Percentiles rank a stretch among this genome's conserved stretches.
Conservation (phyloP, 768 basidiomycete species). For the Pulveroboletus sp. region DNA sequence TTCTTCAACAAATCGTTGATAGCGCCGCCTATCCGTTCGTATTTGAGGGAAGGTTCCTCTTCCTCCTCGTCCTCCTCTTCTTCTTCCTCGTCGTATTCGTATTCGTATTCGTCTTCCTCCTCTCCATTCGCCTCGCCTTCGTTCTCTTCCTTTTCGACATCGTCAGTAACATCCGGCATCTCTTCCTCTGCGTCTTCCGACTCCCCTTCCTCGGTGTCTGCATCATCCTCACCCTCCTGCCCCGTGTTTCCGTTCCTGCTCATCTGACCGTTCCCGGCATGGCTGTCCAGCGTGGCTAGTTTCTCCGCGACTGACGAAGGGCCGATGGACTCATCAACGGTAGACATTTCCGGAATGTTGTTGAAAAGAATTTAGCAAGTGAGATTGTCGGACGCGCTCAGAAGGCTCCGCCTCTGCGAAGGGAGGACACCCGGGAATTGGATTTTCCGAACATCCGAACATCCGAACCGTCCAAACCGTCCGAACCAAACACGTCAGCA, state of each 20-base stretch:
- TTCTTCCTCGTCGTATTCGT: slow-evolving; percentile 56
- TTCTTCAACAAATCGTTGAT: slow-evolving; percentile 79
- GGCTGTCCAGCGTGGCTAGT: not conserved
- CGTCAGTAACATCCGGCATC: too few relatives aligned
- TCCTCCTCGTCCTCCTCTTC: too few relatives aligned
- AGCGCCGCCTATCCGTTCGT: slow-evolving; percentile 73
- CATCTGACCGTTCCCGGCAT: slow-evolving; percentile 2
- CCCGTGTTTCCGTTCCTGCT: slow-evolving; percentile 10
- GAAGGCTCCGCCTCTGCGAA: too few relatives aligned
- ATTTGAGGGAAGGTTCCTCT: slow-evolving; percentile 90
- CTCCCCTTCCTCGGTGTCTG: slow-evolving; percentile 1
- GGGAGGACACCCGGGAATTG: too few relatives aligned
- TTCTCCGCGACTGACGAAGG: slow-evolving; percentile 3
- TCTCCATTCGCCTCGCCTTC: slow-evolving; percentile 15
- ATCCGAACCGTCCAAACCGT: too few relatives aligned
- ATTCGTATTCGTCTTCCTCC: slow-evolving; percentile 48
- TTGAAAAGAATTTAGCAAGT: too few relatives aligned
- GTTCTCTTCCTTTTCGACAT: slow-evolving; percentile 20
- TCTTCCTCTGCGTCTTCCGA: slow-evolving; percentile 8
- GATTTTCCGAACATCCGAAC: too few relatives aligned
- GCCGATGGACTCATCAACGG: not conserved
- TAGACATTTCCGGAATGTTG: too few relatives aligned
- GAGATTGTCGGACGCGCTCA: too few relatives aligned
- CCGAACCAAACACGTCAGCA: too few relatives aligned
- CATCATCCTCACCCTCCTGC: slow-evolving; percentile 1